Conservation (phyloP, 2,329 filamentous ascomycete species). For the Neobulgaria alba region DNA sequence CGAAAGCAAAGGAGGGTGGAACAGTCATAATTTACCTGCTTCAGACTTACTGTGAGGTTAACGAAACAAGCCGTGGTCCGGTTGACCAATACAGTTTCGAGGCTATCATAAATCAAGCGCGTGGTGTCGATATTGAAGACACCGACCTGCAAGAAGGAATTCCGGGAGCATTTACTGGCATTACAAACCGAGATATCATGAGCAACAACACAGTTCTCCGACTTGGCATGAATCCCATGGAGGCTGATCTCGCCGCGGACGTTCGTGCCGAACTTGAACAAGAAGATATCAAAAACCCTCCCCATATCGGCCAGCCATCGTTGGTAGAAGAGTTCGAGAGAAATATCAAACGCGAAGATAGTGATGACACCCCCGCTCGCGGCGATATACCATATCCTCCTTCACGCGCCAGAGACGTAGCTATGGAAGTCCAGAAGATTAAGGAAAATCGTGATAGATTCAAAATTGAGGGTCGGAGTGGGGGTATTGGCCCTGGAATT, state of each 20-base stretch:
- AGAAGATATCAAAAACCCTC: constrained; percentile 70
- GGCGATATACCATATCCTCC: constrained; percentile 79
- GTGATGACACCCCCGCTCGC: constrained; percentile 70
- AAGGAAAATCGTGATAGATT: constrained; percentile 90
- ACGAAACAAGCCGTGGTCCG: constrained; percentile 50
- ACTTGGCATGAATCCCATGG: constrained; percentile 77
- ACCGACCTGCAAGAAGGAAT: constrained; percentile 54
- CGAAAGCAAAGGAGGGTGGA: constrained; percentile 75
- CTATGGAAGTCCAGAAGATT: constrained; percentile 89
- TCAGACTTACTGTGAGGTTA: constrained; percentile 48
- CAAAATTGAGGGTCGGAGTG: constrained; percentile 74
- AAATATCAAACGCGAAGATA: constrained; percentile 82
- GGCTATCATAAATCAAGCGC: constrained; percentile 47
- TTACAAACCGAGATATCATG: constrained; percentile 52
- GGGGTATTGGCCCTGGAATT: constrained; percentile 72
- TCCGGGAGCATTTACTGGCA: constrained; percentile 50
- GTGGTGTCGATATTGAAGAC: constrained; percentile 53
- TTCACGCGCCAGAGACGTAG: constrained; percentile 80
- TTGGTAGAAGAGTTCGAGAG: constrained; percentile 83
- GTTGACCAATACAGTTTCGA: constrained; percentile 57
- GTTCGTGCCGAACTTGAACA: constrained; percentile 81
- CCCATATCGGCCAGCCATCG: constrained; percentile 58
- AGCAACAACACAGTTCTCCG: constrained; percentile 53
- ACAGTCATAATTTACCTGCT: constrained; percentile 70
- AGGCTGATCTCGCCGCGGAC: constrained; percentile 72